Evolutionary conservation across 2,329 filamentous ascomycete genomes (phyloP).

Genomic region (Aspergillus clavatus): DNA sequence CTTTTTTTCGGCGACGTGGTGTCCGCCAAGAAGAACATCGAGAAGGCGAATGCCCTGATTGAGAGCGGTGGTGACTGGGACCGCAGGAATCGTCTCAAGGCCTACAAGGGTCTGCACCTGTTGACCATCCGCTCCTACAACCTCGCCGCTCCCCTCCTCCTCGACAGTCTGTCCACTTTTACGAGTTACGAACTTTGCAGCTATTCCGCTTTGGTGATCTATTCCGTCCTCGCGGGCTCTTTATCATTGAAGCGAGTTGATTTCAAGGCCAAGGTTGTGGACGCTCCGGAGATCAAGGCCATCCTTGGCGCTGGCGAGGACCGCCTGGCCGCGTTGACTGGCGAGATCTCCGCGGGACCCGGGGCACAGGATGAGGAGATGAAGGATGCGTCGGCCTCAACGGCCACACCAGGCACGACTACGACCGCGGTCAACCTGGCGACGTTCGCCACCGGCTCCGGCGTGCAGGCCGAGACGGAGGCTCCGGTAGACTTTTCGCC

Average conservation of each 20-base stretch:
- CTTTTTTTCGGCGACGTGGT: conserved; percentile 94
- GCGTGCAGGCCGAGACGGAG: conserved; percentile 69
- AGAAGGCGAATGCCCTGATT: conserved; percentile 82
- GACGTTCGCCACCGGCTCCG: conserved; percentile 65
- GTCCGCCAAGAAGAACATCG: conserved; percentile 88
- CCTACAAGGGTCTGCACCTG: conserved; percentile 91
- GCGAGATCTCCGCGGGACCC: conserved; percentile 74
- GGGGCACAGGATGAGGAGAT: conserved; percentile 72
- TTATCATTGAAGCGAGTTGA: conserved; percentile 94
- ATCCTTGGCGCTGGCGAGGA: conserved; percentile 88
- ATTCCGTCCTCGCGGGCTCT: conserved; percentile 90
- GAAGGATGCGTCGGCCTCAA: conserved; percentile 56
- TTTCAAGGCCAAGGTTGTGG: conserved; percentile 98
- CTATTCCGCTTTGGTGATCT: conserved; percentile 90
- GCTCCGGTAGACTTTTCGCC: conserved; percentile 82
- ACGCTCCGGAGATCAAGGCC: conserved; percentile 96
- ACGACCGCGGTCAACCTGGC: conserved; percentile 83
- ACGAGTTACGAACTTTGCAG: conserved; percentile 98
- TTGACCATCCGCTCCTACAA: conserved; percentile 89
- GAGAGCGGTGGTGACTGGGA: conserved; percentile 98
- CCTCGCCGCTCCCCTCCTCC: conserved; percentile 81
- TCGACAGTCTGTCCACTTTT: conserved; percentile 96
- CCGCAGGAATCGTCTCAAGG: conserved; percentile 94
- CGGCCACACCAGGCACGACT: conserved; percentile 48
- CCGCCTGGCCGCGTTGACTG: conserved; percentile 75